Evolutionary conservation across 2,329 filamentous ascomycete species (phyloP).

Genomic region (Aspergillus latus): DNA sequence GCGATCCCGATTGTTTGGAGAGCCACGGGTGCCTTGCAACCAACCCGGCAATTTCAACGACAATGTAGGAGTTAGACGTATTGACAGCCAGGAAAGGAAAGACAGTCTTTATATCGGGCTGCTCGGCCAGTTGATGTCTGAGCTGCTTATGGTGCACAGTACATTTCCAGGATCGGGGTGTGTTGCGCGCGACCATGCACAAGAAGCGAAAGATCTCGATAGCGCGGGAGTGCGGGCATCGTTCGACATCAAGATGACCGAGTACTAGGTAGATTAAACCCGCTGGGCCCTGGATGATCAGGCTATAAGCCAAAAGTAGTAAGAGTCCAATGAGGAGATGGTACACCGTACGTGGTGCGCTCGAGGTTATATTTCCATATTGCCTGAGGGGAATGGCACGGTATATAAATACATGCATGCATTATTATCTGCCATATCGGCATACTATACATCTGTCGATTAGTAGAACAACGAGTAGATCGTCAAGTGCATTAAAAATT

Average conservation of each 20-base stretch:
- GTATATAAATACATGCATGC: too few species aligned
- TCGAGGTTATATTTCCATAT: too few species aligned
- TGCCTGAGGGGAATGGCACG: too few species aligned
- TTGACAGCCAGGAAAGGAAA: not conserved
- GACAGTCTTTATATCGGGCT: not conserved
- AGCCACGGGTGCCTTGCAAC: conserved; percentile 21
- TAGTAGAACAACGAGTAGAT: too few species aligned
- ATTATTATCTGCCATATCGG: too few species aligned
- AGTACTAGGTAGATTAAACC: not conserved
- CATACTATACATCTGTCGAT: too few species aligned
- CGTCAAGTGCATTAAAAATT: too few species aligned
- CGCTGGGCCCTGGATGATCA: not conserved
- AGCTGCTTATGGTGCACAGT: conserved; percentile 9
- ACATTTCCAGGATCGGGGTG: conserved; percentile 15
- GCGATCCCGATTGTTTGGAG: conserved; percentile 35
- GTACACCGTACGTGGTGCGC: too few species aligned
- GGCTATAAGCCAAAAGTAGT: too few species aligned
- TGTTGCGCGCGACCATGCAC: not conserved
- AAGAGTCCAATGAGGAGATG: too few species aligned
- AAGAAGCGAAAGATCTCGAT: not conserved
- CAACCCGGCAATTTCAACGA: too few species aligned
- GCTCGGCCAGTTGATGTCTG: not conserved
- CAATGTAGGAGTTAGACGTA: too few species aligned
- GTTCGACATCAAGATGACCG: not conserved
- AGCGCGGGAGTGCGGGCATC: conserved; percentile 10